Conservation (phyloP, 2,329 filamentous ascomycete species). For the Paramyrothecium sp. region DNA sequence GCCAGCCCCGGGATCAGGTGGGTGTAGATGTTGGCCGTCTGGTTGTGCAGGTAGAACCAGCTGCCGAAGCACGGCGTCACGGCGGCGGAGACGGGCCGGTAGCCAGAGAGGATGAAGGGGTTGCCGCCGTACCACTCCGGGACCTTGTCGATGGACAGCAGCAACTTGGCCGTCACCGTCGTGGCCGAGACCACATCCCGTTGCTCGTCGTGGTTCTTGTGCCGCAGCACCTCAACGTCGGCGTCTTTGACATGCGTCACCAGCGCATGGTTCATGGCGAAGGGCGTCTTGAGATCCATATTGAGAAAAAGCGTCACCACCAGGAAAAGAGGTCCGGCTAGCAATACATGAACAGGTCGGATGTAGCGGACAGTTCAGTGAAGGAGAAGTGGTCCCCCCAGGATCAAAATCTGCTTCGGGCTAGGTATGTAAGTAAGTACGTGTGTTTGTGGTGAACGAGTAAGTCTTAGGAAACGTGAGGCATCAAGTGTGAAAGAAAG, state of each 20-base stretch:
- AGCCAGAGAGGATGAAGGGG: constrained; percentile 3
- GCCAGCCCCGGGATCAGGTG: constrained; percentile 40
- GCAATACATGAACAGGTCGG: too few relatives aligned
- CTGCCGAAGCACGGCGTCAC: constrained; percentile 32
- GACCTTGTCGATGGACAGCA: constrained; percentile 4
- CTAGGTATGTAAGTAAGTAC: too few relatives aligned
- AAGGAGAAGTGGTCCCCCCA: too few relatives aligned
- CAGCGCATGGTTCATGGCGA: neutral
- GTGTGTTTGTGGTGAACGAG: too few relatives aligned
- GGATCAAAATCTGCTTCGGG: too few relatives aligned
- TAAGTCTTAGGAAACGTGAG: too few relatives aligned
- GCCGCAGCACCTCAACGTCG: neutral
- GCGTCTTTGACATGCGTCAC: neutral
- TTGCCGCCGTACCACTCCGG: constrained; percentile 6
- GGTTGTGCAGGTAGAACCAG: constrained; percentile 34
- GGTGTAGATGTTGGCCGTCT: constrained; percentile 29
- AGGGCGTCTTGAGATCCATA: neutral
- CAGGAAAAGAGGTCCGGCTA: neutral
- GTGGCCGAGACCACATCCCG: neutral
- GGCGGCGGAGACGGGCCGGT: constrained; percentile 37
- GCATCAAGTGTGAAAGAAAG: neutral
- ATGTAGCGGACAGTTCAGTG: too few relatives aligned
- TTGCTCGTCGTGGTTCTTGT: neutral
- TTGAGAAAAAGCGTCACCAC: neutral
- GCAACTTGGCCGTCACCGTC: neutral